Evolutionary conservation across 116 monocot species (phyloP), one percentile per base, ranked within the genome.

Genomic region (Trichopus zeylanicus): DNA sequence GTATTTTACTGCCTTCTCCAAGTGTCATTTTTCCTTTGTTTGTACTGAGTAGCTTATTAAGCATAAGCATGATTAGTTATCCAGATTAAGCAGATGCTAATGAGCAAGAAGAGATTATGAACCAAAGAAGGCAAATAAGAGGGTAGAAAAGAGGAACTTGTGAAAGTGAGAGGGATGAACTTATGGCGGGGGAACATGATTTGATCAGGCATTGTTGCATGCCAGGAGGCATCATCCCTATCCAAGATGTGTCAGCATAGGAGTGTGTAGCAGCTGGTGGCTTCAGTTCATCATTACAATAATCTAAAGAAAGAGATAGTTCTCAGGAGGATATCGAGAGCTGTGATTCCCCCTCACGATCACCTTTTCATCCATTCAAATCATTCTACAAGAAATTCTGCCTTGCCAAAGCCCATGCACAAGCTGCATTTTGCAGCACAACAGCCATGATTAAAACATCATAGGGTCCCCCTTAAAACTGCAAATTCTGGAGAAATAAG

Each of bases 241-340:
- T 63, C 56, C 57, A 74, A 33, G 8, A 75, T 71, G 70, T 55
- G 55, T 34, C 46, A 13, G 3, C 15, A 13, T 46, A 18, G 70
- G 35, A 46, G 28, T 54, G 74, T n/a, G n/a, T n/a, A n/a, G n/a
- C n/a, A n/a, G n/a, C n/a, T n/a, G n/a, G n/a, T 66, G 70, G 72
- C 63, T 60, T 68, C 21, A 64, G 63, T 18, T 53, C 72, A 73
- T 76, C 61, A 81, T 81, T 64, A 30, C 69, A 61, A 62, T 58
- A 76, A 76, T 81, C 81, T 68, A 56, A 61, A 75, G 34, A 35
- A 11, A 8, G 31, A n/a, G n/a, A 31, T 42, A 18, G 24, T 49
- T 20, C 19, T 20, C 19, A 16, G 22, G 22, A 49, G 49, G 7
- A 49, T 49, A 49, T 31, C n/a, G 18, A 53, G 13, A 24, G 24